Base-by-base conservation (phyloP, 805 yeast species). In the Candida quercuum region DNA sequence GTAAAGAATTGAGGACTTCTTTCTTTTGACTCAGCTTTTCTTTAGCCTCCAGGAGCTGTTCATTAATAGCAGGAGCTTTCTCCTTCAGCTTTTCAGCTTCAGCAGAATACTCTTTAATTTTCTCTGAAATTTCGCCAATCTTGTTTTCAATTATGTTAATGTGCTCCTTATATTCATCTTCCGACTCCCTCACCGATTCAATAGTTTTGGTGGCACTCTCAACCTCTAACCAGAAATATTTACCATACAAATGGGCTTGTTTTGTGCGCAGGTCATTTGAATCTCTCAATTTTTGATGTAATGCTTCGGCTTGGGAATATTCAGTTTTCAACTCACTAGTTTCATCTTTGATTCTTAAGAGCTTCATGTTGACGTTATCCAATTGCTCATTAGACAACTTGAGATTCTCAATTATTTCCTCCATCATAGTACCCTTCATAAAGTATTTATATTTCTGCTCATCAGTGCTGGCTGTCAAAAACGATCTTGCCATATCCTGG, bases 401-500 rank as follows among this genome's bases (percentile, higher is more conserved):
- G 40, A 78, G 69, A 51, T 81, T 78, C 13, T 66, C 69, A 26
- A 71, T 60, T n/a, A 82, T 77, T 31, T 80, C 85, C 39, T 78
- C 80, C 34, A 84, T 71, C 49, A 80, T 69, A 2, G 94, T 79
- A 25, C 95, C 96, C 36, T 74, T 74, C 85, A 83, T 81, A 55
- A 91, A 86, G 54, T 76, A 80, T 13, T 70, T 69, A 57, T 79
- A 93, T 59, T 88, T 86, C 33, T 74, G 81, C 25, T 68, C 69
- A 41, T 86, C 83, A 5, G 86, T 71, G 5, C 93, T 77, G 23
- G 81, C 76, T 1, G 95, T 83, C 44, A 93, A 63, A 54, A 93
- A 93, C 13, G 89, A 83, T 47, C 95, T 76, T 2, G 99, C 98
- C 42, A 81, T 85, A 49, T 93, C 97, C 58, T 93, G 99, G 1